Base-by-base conservation (phyloP, 1,284 basidiomycete species). In the Xerocomus subilludens region DNA sequence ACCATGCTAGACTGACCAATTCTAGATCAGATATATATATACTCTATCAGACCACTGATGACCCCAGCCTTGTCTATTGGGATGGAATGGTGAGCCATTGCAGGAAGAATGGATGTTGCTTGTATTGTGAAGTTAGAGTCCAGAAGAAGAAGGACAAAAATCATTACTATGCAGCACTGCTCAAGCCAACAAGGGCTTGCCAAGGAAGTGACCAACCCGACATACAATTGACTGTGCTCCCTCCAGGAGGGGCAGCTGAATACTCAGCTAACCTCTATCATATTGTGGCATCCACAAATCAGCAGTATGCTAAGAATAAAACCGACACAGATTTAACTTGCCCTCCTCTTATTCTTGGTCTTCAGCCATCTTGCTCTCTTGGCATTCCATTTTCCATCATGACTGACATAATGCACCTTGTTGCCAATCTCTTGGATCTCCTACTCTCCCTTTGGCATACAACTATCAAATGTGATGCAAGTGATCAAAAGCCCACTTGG, bases 81-180 rank as follows among this genome's bases (percentile, higher is more conserved):
- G 42, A 45, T 45, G 42, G 42, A 11, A 45, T 45, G 11, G 0
- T 76, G 1, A 66, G 65, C 2, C 74, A 76, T 5, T 51, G 65
- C 5, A 63, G 69, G 3, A 76, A 69, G 9, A 77, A 76, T 13
- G 25, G 71, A 0, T 76, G 75, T 25, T 33, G 30, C 0, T 4
- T 76, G 3, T 76, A 76, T 5, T 77, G 75, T 23, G 67, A 64
- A 7, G 5, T 76, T 10, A n/a, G n/a, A n/a, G n/a, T n/a, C n/a
- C n/a, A n/a, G n/a, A n/a, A n/a, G n/a, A n/a, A n/a, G n/a, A n/a
- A n/a, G n/a, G n/a, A n/a, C n/a, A n/a, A n/a, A n/a, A n/a, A n/a
- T n/a, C n/a, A n/a, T n/a, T n/a, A n/a, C n/a, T n/a, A n/a, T n/a
- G n/a, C n/a, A n/a, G n/a, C n/a, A n/a, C n/a, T n/a, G n/a, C n/a